Evolutionary conservation across 345 rosid species (phyloP).

Genomic region (Citrus australasica): DNA sequence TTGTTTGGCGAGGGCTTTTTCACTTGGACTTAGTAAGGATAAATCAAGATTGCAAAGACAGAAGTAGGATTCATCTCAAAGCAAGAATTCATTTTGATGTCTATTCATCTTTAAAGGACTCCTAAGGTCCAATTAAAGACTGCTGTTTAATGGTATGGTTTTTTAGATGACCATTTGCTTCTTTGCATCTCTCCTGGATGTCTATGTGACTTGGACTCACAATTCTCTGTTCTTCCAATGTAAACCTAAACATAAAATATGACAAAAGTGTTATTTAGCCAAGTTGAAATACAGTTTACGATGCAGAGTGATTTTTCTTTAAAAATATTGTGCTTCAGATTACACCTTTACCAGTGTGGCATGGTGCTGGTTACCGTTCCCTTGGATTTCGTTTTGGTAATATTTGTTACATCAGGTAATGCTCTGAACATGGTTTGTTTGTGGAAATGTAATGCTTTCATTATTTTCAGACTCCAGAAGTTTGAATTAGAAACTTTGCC

Average conservation of each 20-base stretch:
- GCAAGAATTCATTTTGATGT: background rate
- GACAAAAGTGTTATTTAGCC: background rate
- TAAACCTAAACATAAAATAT: background rate
- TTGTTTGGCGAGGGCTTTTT: background rate
- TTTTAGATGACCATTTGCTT: background rate
- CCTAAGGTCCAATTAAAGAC: background rate
- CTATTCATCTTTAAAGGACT: background rate
- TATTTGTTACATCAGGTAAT: constrained; percentile 82
- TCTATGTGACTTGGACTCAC: background rate
- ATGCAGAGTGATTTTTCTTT: background rate
- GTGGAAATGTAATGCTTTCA: background rate
- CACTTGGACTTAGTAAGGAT: background rate
- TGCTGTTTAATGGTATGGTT: background rate
- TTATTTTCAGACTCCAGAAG: background rate
- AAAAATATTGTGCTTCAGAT: constrained; percentile 41
- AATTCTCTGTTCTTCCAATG: background rate
- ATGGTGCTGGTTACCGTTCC: constrained; percentile 74
- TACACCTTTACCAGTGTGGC: constrained; percentile 94
- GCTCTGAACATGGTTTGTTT: background rate
- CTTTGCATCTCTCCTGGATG: background rate
- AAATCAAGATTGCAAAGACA: background rate
- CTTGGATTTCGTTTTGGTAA: constrained; percentile 92
- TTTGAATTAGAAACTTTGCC: background rate
- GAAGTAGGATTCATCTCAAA: background rate
- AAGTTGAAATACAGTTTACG: background rate